Conservation (phyloP, 306 rosid genomes). For the Glycine soja region DNA sequence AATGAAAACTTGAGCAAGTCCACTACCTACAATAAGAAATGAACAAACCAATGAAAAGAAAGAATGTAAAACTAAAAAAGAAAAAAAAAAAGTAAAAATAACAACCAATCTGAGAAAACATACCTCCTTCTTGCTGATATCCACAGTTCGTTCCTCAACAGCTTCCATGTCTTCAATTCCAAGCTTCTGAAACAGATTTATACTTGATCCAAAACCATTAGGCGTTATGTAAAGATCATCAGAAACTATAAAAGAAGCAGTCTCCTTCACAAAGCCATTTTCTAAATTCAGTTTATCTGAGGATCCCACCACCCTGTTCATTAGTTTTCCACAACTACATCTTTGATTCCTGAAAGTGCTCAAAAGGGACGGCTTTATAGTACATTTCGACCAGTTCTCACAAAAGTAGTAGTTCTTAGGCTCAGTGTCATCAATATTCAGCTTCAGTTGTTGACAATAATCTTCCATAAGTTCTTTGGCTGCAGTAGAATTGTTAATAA, state of each 20-base stretch:
- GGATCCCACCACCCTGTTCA: background rate
- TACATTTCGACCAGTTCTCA: background rate
- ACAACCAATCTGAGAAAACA: background rate
- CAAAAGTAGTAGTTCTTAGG: background rate
- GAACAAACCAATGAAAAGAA: background rate
- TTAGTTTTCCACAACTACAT: constrained; percentile 18
- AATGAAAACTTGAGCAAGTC: constrained; percentile 31
- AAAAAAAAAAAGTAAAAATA: background rate
- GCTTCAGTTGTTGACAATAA: background rate
- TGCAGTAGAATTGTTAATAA: background rate
- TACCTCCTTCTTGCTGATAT: constrained; percentile 32
- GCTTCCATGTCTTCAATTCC: constrained; percentile 4
- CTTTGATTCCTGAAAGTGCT: constrained; percentile 3
- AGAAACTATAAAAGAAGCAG: constrained; percentile 1
- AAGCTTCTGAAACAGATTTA: background rate
- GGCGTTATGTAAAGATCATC: constrained; percentile 33
- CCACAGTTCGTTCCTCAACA: constrained; percentile 15
- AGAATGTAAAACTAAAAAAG: background rate
- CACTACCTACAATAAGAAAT: background rate
- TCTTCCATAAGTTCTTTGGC: constrained; percentile 36
- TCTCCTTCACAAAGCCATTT: background rate
- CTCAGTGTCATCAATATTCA: constrained; percentile 31
- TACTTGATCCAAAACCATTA: background rate
- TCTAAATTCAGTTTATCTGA: rapidly evolving
- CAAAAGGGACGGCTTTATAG: background rate